Evolutionary conservation across 768 basidiomycete genomes (phyloP).

Genomic region (Strobilomyces confusus): DNA sequence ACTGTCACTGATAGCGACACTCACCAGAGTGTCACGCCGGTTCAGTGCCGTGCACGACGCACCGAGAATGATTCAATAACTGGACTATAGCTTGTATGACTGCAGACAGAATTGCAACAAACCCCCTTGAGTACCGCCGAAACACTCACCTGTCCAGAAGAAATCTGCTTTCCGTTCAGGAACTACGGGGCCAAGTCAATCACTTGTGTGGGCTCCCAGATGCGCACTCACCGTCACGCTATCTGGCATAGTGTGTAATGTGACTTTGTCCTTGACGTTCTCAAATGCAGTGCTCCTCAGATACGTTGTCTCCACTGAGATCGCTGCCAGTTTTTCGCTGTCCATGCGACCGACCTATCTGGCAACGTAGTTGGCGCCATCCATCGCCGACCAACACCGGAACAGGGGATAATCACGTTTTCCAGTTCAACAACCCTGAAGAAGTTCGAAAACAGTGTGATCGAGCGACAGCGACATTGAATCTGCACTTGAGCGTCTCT

Average conservation of each 20-base stretch:
- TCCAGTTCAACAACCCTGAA: constrained; percentile 94
- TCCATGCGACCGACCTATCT: constrained; percentile 81
- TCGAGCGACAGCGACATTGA: constrained; percentile 70
- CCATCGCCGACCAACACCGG: constrained; percentile 4
- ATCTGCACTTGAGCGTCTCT: constrained; percentile 58
- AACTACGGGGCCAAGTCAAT: constrained; percentile 48
- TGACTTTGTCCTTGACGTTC: constrained; percentile 80
- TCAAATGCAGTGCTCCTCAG: constrained; percentile 94
- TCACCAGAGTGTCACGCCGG: constrained; percentile 45
- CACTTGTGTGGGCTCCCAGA: not conserved
- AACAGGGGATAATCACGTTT: constrained; percentile 92
- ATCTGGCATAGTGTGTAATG: constrained; percentile 71
- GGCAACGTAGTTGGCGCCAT: not conserved
- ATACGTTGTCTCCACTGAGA: constrained; percentile 92
- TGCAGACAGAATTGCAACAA: constrained; percentile 21
- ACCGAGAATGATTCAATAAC: constrained; percentile 96
- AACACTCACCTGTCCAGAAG: constrained; percentile 63
- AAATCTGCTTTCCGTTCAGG: constrained; percentile 88
- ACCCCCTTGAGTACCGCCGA: not conserved
- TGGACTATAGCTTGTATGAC: constrained; percentile 86
- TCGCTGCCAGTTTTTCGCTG: constrained; percentile 76
- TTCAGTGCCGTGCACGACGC: constrained; percentile 20
- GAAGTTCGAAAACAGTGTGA: constrained; percentile 90
- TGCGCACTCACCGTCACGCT: constrained; percentile 69
- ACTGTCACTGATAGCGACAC: constrained; percentile 30